These are phyloP conservation scores for Coemansia pectinata DNA, from an alignment of 192 early-diverging fungal genomes.

Conservation along the genomic window DNA sequence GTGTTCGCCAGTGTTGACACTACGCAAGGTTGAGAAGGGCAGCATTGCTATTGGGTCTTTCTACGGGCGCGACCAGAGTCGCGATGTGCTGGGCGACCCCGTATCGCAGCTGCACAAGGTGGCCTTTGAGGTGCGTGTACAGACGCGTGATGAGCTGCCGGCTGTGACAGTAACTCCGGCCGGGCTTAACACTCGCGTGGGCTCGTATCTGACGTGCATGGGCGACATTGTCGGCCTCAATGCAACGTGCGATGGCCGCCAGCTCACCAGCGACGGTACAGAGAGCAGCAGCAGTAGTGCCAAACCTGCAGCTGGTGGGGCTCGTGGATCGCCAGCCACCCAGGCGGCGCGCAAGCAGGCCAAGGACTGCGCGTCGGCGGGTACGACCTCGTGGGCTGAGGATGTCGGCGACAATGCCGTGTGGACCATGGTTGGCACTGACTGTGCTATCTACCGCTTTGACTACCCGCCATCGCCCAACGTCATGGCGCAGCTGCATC, in stretches of 20 bases:
- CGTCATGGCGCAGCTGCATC: slow-evolving; percentile 22
- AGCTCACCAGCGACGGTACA: slow-evolving; percentile 20
- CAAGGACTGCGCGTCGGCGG: slow-evolving; percentile 39
- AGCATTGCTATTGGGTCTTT: slow-evolving; percentile 70
- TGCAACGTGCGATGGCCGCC: slow-evolving; percentile 43
- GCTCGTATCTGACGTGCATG: slow-evolving; percentile 68
- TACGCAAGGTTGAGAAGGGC: slow-evolving; percentile 84
- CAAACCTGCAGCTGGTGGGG: not conserved
- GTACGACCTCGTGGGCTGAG: slow-evolving; percentile 67
- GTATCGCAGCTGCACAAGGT: slow-evolving; percentile 91
- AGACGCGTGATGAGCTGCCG: slow-evolving; percentile 47
- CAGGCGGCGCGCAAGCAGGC: slow-evolving; percentile 35
- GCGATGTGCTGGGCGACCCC: slow-evolving; percentile 75
- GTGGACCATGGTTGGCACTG: slow-evolving; percentile 92
- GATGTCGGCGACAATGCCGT: slow-evolving; percentile 87
- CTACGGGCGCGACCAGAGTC: slow-evolving; percentile 41
- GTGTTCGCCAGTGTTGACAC: slow-evolving; percentile 75
- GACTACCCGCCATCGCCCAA: slow-evolving; percentile 35
- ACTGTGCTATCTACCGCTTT: slow-evolving; percentile 50
- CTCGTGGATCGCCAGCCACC: slow-evolving; percentile 19
- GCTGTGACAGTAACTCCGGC: slow-evolving; percentile 49
- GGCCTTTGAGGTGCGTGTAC: slow-evolving; percentile 72
- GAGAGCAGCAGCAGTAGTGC: slow-evolving; percentile 7
- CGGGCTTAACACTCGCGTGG: slow-evolving; percentile 43
- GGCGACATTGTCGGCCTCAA: slow-evolving; percentile 80